Evolutionary conservation across 192 early-diverging fungal species (phyloP).

Genomic region (Podila epigama): DNA sequence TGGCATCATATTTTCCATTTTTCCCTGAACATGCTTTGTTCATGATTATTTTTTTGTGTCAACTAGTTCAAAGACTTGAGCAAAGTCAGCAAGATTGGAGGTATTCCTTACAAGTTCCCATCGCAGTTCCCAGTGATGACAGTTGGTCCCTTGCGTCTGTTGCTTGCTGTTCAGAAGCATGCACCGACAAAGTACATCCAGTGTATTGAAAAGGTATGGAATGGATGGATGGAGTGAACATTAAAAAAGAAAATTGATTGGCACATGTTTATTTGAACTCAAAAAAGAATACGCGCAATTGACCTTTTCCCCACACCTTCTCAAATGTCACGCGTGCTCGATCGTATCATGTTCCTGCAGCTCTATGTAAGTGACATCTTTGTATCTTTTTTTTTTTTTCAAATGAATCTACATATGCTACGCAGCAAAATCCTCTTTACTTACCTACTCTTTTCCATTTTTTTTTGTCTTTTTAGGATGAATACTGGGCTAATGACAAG

Average conservation of each 20-base stretch:
- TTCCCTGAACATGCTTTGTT: not conserved
- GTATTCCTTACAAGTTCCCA: constrained; percentile 26
- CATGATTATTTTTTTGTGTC: not conserved
- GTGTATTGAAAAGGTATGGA: constrained; percentile 30
- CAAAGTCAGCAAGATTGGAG: not conserved
- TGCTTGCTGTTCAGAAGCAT: constrained; percentile 27
- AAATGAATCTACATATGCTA: not conserved
- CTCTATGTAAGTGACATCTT: constrained; percentile 14
- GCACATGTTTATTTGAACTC: not conserved
- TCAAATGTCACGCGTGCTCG: not conserved
- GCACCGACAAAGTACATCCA: constrained; percentile 19
- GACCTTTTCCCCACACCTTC: not conserved
- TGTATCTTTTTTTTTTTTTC: not conserved
- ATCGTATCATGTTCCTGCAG: not conserved
- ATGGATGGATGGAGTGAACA: not conserved
- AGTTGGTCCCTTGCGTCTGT: constrained; percentile 12
- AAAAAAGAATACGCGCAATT: no score
- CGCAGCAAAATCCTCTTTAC: not conserved
- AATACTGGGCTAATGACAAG: constrained; percentile 22
- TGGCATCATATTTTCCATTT: not conserved
- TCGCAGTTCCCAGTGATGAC: constrained; percentile 20
- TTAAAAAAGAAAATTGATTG: not conserved
- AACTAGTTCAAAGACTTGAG: constrained; percentile 16
- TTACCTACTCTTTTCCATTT: not conserved
- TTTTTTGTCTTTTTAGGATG: constrained; percentile 3